Evolutionary conservation across 108 stramenopile genomes (phyloP).

Genomic region (Pseudonitzschia pungens): DNA sequence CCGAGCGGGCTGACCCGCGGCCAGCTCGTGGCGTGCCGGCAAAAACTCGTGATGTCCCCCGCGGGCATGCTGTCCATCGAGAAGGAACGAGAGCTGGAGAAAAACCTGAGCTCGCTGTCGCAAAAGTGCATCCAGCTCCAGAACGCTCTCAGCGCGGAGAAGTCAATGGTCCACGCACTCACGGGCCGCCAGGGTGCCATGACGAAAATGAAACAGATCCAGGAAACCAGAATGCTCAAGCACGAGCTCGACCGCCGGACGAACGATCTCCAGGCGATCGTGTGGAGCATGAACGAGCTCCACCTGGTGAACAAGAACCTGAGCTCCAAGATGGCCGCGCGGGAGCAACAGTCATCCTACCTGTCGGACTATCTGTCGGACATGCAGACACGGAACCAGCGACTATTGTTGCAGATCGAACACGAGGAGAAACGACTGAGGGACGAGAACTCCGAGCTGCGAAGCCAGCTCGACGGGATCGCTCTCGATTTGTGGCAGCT

Average conservation of each 20-base stretch:
- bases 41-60: constrained; percentile 67
- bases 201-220: constrained; percentile 64
- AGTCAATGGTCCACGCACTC: constrained; percentile 75
- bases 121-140: constrained; percentile 73
- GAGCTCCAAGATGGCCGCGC: constrained; percentile 67
- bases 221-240: constrained; percentile 63
- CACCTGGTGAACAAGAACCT: constrained; percentile 86
- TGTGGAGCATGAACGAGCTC: constrained; percentile 90
- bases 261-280: constrained; percentile 73
- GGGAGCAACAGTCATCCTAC: constrained; percentile 81
- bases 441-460: constrained; percentile 57
- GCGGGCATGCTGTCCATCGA: constrained; percentile 61
- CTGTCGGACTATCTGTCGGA: constrained; percentile 78
- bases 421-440: constrained; percentile 58
- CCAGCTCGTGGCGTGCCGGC: constrained; percentile 52
- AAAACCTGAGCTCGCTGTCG: constrained; percentile 64
- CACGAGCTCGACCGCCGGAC: constrained; percentile 76
- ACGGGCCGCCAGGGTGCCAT: constrained; percentile 45
- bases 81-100: constrained; percentile 72
- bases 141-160: constrained; percentile 74
- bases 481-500: constrained; percentile 79
- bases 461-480: constrained; percentile 68
- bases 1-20: constrained; percentile 35
- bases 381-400: constrained; percentile 65
- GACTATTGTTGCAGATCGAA: constrained; percentile 56